Conservation (phyloP, 176 grass and related monocot genomes). For the Cymbopogon citratus region DNA sequence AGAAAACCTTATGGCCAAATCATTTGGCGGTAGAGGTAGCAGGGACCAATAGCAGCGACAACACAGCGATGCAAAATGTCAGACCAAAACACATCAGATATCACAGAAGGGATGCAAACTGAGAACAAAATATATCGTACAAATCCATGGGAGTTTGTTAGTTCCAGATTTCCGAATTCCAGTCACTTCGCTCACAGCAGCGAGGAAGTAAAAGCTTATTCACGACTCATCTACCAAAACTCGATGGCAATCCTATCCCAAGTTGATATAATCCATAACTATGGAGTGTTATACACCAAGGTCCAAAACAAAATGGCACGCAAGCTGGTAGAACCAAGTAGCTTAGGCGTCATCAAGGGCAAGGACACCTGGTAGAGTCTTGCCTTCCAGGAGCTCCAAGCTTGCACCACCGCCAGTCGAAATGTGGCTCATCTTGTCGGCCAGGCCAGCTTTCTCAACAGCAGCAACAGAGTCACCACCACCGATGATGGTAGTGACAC, state of each 20-base stretch:
- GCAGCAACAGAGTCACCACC: slow-evolving; percentile 93
- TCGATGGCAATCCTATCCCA: slow-evolving; percentile 42
- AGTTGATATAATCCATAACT: slow-evolving; percentile 22
- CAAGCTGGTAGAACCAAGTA: not conserved
- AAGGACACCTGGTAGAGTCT: slow-evolving; percentile 83
- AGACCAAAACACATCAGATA: not conserved
- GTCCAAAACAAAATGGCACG: slow-evolving; percentile 18
- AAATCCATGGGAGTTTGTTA: slow-evolving; percentile 15
- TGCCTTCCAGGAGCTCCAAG: slow-evolving; percentile 91
- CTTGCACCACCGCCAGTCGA: slow-evolving; percentile 87
- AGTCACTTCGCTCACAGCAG: slow-evolving; percentile 16
- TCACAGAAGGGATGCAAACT: not conserved
- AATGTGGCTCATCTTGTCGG: slow-evolving; percentile 99
- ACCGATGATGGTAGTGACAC: slow-evolving; percentile 85
- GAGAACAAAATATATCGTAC: slow-evolving; percentile 15
- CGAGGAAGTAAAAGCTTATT: slow-evolving; percentile 42
- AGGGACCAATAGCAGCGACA: not conserved
- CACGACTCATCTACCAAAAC: slow-evolving; percentile 48
- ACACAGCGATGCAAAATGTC: not conserved
- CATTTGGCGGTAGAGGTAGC: no score
- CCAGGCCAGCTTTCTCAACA: slow-evolving; percentile 88
- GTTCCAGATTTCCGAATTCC: slow-evolving; percentile 11
- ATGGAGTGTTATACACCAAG: slow-evolving; percentile 32
- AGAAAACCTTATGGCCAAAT: not conserved
- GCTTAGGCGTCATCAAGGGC: slow-evolving; percentile 81